Base-by-base conservation (phyloP, 2,329 filamentous ascomycete genomes). In the Eutypa lata region DNA sequence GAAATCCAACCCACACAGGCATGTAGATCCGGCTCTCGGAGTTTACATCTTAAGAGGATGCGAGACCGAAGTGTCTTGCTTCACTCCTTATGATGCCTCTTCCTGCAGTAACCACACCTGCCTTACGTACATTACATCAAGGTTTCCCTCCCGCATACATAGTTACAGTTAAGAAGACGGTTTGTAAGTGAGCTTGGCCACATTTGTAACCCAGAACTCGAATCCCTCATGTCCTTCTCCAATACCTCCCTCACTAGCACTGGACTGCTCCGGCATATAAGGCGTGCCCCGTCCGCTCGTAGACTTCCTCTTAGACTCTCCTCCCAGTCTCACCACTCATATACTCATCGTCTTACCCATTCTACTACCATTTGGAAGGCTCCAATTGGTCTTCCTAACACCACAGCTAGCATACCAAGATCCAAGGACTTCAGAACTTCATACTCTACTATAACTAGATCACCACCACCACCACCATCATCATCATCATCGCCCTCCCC, bases 221-320 rank as follows among this genome's bases (percentile, higher is more conserved):
- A n/a, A n/a, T n/a, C 26, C 19, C 7, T 50, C 49, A 63, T 64
- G 61, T 48, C 57, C 21, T 46, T 53, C 50, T 54, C 28, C 21
- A 46, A 48, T 26, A 37, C 49, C 42, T 49, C 26, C n/a, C n/a
- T n/a, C 10, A 10, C 26, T 10, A 5, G 57, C 42, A 48, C 48
- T 37, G 10, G 54, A 52, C 48, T 54, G 33, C 43, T 48, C 42
- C 53, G 48, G 53, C 50, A 43, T 64, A 64, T 64, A 65, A 65
- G 57, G 59, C 49, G 52, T 37, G 19, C 53, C n/a, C n/a, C n/a
- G n/a, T n/a, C n/a, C n/a, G n/a, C n/a, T n/a, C n/a, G n/a, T n/a
- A n/a, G n/a, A n/a, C n/a, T n/a, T n/a, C n/a, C n/a, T n/a, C n/a
- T n/a, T n/a, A n/a, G n/a, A n/a, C n/a, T n/a, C n/a, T n/a, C n/a